phyloP scores from a whole-genome alignment of 441 rosid species.

The Raphanus hybrid region DNA sequence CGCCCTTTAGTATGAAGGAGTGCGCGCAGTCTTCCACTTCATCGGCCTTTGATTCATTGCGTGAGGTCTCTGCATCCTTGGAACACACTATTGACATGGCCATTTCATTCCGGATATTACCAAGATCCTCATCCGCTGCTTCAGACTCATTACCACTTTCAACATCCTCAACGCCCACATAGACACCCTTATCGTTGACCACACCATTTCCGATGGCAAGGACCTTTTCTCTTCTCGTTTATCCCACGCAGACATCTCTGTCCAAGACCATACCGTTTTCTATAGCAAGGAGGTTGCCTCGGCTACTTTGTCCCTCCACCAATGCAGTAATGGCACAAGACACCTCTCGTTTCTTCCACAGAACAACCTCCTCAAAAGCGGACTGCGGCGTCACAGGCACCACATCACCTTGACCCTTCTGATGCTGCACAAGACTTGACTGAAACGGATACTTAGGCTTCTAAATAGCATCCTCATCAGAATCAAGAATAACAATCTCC shows the following conservation, averaged over 20 bases:
- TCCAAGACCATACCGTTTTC: conserved; percentile 41
- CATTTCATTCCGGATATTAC: conserved; percentile 91
- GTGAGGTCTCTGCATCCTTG: conserved; percentile 61
- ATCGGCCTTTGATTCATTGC: conserved; percentile 39
- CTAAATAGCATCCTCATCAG: conserved; percentile 63
- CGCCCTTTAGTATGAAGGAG: conserved; percentile 71
- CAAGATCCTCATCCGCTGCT: conserved; percentile 70
- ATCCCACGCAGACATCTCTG: conserved; percentile 32
- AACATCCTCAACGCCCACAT: too few species aligned
- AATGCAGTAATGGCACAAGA: conserved; percentile 32
- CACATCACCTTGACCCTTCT: conserved; percentile 32
- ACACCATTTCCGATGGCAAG: too few species aligned
- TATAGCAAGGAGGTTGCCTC: conserved; percentile 7
- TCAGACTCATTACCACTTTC: neutral
- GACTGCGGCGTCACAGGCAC: conserved; percentile 19
- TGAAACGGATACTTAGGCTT: conserved; percentile 51
- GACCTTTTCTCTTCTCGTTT: too few species aligned
- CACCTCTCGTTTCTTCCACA: conserved; percentile 51
- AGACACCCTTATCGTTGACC: too few species aligned
- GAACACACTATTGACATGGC: conserved; percentile 65
- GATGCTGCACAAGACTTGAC: conserved; percentile 39
- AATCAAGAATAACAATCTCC: conserved; percentile 59
- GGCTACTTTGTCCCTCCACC: conserved; percentile 28
- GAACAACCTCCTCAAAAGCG: conserved; percentile 57
- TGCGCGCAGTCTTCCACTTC: conserved; percentile 56